Evolutionary conservation across 2,329 filamentous ascomycete genomes (phyloP), one percentile per base, ranked within the genome.

Genomic region (Sporothrix brasiliensis): DNA sequence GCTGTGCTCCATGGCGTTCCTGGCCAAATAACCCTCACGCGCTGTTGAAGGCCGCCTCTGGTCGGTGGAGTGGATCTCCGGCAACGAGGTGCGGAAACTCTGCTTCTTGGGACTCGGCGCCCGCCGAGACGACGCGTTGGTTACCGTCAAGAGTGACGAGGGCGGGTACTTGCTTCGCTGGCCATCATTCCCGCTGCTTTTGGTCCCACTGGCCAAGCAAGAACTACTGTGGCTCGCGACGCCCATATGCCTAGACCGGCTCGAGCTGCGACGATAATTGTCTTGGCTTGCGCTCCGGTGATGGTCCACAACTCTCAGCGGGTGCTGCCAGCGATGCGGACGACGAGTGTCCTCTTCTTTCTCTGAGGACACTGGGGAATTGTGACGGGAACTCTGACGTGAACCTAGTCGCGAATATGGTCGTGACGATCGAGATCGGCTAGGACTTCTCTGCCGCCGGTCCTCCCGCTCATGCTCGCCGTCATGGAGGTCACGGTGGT

Each of bases 41-140:
- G n/a, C 11, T 19, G 27, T 11, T 9, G 61, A n/a, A 30, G 34
- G 52, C 39, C n/a, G 30, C 39, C 24, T 9, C 6, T 21, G n/a
- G 52, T 47, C 39, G 0, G 66, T n/a, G 19, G 47, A 16, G 52
- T 58, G 66, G 19, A 68, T 68, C 41, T 68, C 67, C 2, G 67
- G 54, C 10, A 68, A 9, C 2, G 67, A 68, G 11, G 67, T 27
- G 4, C 67, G 67, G 11, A 60, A 49, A 19, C 41, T 50, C 10
- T n/a, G 53, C 16, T 39, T 6, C 19, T 21, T 60, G 4, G 67
- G 67, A n/a, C 67, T 68, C 2, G 53, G 24, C 4, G 27, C 54
- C 24, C 67, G 53, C 2, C 53, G 67, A 9, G 53, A 19, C 0
- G 53, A 50, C 1, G 41, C 58, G 52, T 68, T 58, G n/a, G 52